These are phyloP conservation scores for Cryphonectria parasitica DNA, from an alignment of 2,329 filamentous ascomycete species.

Conservation along the genomic window DNA sequence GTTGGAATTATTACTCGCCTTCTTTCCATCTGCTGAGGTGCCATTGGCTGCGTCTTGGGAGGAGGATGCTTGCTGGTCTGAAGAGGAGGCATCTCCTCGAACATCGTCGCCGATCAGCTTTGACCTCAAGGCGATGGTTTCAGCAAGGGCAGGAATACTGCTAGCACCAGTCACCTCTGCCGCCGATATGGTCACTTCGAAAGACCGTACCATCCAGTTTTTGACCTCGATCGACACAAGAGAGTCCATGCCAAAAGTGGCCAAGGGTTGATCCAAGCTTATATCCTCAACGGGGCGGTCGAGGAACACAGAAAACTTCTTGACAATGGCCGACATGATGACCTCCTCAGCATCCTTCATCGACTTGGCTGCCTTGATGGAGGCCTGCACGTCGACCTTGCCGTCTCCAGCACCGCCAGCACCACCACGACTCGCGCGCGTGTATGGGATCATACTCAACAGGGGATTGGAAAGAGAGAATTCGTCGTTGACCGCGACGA, in stretches of 20 bases:
- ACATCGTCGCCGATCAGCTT: conserved; percentile 31
- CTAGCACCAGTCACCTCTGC: conserved; percentile 35
- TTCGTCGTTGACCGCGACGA: conserved; percentile 31
- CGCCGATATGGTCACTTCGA: conserved; percentile 36
- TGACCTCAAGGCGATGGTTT: conserved; percentile 34
- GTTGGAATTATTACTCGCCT: not conserved
- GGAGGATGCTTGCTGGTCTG: not conserved
- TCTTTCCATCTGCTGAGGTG: not conserved
- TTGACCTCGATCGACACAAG: conserved; percentile 34
- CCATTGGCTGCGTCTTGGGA: not conserved
- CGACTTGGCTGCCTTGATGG: conserved; percentile 17
- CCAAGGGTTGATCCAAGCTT: conserved; percentile 26
- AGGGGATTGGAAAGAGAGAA: conserved; percentile 31
- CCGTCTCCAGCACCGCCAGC: conserved; percentile 12
- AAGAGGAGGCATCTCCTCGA: not conserved
- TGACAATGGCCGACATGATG: conserved; percentile 28
- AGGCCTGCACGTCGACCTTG: conserved; percentile 20
- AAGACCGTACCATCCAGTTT: conserved; percentile 35
- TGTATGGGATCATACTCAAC: conserved; percentile 31
- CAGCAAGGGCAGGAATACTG: conserved; percentile 35
- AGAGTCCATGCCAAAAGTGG: conserved; percentile 33
- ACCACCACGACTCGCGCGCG: not conserved
- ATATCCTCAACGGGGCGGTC: conserved; percentile 32
- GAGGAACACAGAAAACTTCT: conserved; percentile 33
- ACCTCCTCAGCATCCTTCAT: conserved; percentile 31